Evolutionary conservation across 2,329 filamentous ascomycete species (phyloP).

Genomic region (Coniochaeta prunicola): DNA sequence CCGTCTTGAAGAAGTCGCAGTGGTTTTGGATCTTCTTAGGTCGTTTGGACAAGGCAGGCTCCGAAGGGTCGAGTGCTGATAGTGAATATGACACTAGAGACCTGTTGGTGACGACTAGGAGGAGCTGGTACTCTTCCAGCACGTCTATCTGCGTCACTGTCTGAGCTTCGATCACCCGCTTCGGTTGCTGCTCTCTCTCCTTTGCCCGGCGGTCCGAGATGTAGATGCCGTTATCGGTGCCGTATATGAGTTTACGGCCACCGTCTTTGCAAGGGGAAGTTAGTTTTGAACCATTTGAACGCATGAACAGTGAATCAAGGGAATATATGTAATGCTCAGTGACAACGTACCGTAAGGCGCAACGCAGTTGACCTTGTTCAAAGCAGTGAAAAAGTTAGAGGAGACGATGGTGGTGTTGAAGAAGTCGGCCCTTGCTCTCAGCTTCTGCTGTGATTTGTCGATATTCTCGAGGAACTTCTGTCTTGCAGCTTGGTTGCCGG

Average conservation of each 20-base stretch:
- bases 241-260: slow-evolving; percentile 87
- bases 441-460: slow-evolving; percentile 77
- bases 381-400: slow-evolving; percentile 49
- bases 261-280: slow-evolving; percentile 53
- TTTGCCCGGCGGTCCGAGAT: slow-evolving; percentile 86
- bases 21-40: slow-evolving; percentile 96
- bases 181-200: slow-evolving; percentile 63
- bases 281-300: background rate
- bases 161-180: slow-evolving; percentile 76
- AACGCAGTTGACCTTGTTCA: slow-evolving; percentile 88
- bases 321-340: background rate
- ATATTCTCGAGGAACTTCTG: slow-evolving; percentile 98
- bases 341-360: slow-evolving; percentile 71
- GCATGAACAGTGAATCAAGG: background rate
- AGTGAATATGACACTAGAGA: slow-evolving; percentile 84
- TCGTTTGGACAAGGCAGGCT: slow-evolving; percentile 72
- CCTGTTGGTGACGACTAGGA: slow-evolving; percentile 89
- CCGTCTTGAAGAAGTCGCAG: slow-evolving; percentile 97
- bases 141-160: slow-evolving; percentile 94
- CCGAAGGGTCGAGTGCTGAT: slow-evolving; percentile 76
- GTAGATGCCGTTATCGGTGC: slow-evolving; percentile 90
- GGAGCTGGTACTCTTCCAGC: slow-evolving; percentile 86
- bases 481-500: slow-evolving; percentile 74
- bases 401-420: slow-evolving; percentile 67
- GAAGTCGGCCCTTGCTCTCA: slow-evolving; percentile 84